Evolutionary conservation across 1,284 basidiomycete species (phyloP), one percentile per base, ranked within the genome.

Genomic region (Dichomitus squalens): DNA sequence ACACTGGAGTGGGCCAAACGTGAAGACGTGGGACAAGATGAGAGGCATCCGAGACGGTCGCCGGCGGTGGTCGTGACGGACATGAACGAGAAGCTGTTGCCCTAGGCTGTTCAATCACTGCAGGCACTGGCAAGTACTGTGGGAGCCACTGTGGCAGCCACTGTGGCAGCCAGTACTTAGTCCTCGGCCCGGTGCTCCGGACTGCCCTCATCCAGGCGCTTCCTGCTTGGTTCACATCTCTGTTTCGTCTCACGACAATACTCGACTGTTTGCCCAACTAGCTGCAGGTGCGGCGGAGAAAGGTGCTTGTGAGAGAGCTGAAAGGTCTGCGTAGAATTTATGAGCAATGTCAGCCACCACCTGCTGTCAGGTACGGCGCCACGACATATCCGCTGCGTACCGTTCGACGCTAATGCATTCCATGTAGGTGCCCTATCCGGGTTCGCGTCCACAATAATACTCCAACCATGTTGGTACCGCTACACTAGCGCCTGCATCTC

Each of bases 341-440:
- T 88, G 86, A 84, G 75, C 78, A 80, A 86, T 86, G 82, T 87
- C 66, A 79, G 82, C 65, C 85, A 88, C 72, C 88, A 92, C 70
- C 73, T 91, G 63, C 72, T 87, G 67, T 91, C 89, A 62, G 88
- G 88, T 88, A 64, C 46, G 72, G 39, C 47, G n/a, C 27, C 55
- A 16, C 20, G 25, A 43, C n/a, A n/a, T n/a, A 36, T 7, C 38
- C 18, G 35, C 33, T 12, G 43, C 29, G 29, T 39, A 31, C 51
- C 27, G 44, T 47, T 52, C 39, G 25, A 49, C 29, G 39, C 43
- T 41, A 9, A 18, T 12, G 20, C 31, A 14, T 29, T 33, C 25
- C 36, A 20, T 29, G 7, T 54, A 90, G 89, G 90, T 72, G 90
- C 85, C 20, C 68, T 88, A 51, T 92, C 90, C 44, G 90, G 90